Evolutionary conservation across 2,329 filamentous ascomycete genomes (phyloP), one percentile per base, ranked within the genome.

Genomic region (Harringtonia lauricola): DNA sequence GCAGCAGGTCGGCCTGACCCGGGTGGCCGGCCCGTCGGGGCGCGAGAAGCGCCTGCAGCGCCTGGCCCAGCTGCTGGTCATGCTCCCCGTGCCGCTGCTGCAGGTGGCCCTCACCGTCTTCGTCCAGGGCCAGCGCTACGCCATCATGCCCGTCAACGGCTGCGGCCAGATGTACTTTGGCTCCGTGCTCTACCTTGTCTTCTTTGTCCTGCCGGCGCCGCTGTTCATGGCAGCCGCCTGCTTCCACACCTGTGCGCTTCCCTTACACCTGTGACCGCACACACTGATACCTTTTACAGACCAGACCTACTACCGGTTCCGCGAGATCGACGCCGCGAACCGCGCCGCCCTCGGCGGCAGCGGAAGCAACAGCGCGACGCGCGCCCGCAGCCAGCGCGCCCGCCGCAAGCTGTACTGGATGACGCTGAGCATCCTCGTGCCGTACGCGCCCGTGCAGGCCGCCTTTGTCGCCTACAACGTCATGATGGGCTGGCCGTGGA

Each of bases 321-420:
- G 67, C 21, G 51, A 66, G 26, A 59, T 77, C 2, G 59, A 68
- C 4, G 64, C 59, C 40, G 52, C 56, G 24, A 71, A 66, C 8
- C 55, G 57, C 4, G 55, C 60, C 1, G 63, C 64, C 3, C 53
- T 74, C 18, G 48, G 45, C 6, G 52, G 54, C 6, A 49, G 45
- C 6, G 52, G 55, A 6, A 55, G 36, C 43, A 71, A 65, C 57
- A 65, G 57, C 28, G 49, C 59, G 6, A 65, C 65, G 9, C 58
- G 57, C 5, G 50, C 61, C 14, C 64, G 72, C 7, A 66, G 65
- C 34, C 64, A 68, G 36, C 66, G 72, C 2, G 66, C 72, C 9
- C 65, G 65, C 36, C 64, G 67, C 38, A 68, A 72, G 35, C 66
- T 79, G 36, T 79, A 76, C 57, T 60, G 71, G 48, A 73, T 78